These are phyloP conservation scores for Cyberlindnera samutprakarnensis DNA, from an alignment of 805 yeast species.

Conservation along the genomic window DNA sequence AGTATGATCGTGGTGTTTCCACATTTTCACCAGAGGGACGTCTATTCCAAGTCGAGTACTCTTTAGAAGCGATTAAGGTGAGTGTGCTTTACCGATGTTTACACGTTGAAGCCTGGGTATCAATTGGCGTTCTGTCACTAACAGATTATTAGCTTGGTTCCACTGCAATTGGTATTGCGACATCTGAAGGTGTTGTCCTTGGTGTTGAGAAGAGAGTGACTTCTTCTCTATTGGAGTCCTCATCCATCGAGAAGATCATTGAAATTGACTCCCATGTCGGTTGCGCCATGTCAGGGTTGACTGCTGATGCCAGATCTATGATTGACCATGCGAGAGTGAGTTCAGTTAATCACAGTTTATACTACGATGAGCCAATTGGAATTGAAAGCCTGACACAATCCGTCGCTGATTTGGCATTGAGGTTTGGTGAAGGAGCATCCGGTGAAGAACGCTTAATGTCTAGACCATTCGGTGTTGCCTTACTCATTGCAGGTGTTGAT, in stretches of 20 bases:
- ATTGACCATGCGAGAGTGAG: conserved; percentile 96
- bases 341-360: conserved; percentile 78
- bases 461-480: conserved; percentile 97
- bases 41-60: conserved; percentile 94
- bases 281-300: conserved; percentile 97
- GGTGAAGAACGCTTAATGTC: conserved; percentile 92
- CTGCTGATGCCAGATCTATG: conserved; percentile 98
- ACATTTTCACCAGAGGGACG: conserved; percentile 99
- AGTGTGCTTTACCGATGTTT: conserved; percentile 22
- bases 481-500: conserved; percentile 91
- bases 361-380: conserved; percentile 86
- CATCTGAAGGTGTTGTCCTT: conserved; percentile 90
- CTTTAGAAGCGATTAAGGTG: conserved; percentile 91
- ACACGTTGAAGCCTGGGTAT: no score
- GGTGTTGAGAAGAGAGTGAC: conserved; percentile 98
- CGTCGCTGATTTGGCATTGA: conserved; percentile 91
- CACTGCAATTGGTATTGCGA: conserved; percentile 94
- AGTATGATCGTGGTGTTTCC: conserved; percentile 97
- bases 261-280: conserved; percentile 94
- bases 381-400: conserved; percentile 94
- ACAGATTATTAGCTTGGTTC: conserved; percentile 55
- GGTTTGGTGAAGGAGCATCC: conserved; percentile 96
- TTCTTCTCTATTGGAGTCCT: conserved; percentile 81
- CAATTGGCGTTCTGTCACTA: no score
- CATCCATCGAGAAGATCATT: conserved; percentile 91